A percentile compares a stretch with the other conserved stretches of the same genome.
Evolutionary conservation across 78 protist species (phyloP).

Genomic region (Polysphondylium violaceum): DNA sequence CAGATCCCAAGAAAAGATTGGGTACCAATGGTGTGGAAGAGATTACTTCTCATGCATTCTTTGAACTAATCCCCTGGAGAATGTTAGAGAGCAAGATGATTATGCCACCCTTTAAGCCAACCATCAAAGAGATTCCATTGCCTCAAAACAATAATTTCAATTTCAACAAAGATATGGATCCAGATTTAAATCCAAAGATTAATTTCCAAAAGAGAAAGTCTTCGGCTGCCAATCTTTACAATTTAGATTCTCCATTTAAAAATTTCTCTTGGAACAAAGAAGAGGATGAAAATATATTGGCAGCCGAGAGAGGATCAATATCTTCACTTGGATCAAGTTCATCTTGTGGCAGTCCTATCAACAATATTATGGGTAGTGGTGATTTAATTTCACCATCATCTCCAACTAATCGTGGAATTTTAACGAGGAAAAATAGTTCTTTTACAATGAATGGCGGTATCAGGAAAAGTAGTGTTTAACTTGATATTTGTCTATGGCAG

Average conservation of each 20-base stretch:
- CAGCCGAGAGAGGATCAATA: background rate
- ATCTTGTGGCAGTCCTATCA: too few relatives aligned
- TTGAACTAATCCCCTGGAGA: constrained; percentile 80
- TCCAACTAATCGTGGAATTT: too few relatives aligned
- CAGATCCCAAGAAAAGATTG: constrained; percentile 59
- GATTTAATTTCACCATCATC: too few relatives aligned
- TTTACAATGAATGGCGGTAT: too few relatives aligned
- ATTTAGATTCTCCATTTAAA: constrained; percentile 46
- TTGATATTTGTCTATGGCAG: too few relatives aligned
- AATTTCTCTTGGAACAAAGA: constrained; percentile 65
- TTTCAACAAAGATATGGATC: constrained; percentile 3
- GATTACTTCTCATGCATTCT: constrained; percentile 65
- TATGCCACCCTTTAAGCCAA: constrained; percentile 87
- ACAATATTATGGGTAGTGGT: too few relatives aligned
- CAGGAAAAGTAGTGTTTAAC: too few relatives aligned
- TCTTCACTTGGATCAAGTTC: too few relatives aligned
- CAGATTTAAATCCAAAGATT: constrained; percentile 59
- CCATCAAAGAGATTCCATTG: constrained; percentile 6
- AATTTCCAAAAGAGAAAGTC: constrained; percentile 54
- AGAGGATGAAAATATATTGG: constrained; percentile 2
- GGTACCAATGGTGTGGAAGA: constrained; percentile 66
- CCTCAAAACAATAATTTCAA: background rate
- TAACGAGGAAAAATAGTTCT: too few relatives aligned
- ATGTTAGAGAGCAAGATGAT: constrained; percentile 74
- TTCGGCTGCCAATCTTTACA: constrained; percentile 1